Conservation (phyloP, 2,329 filamentous ascomycete species). For the Colletotrichum brevisporum region DNA sequence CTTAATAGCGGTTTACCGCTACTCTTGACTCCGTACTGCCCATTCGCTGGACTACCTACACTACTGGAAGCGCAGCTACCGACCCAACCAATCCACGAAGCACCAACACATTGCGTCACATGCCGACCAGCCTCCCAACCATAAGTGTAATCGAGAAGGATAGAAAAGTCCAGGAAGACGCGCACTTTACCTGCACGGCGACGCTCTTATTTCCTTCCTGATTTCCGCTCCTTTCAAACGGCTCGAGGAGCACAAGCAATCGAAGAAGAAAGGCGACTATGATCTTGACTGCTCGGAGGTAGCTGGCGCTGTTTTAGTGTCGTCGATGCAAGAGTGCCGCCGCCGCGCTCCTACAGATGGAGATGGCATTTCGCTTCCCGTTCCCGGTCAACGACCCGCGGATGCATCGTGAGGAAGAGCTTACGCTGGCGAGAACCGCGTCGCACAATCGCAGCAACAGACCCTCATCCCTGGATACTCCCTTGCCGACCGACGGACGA, state of each 20-base stretch:
- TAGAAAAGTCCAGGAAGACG: slow-evolving; percentile 6
- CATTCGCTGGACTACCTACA: slow-evolving; percentile 7
- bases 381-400: slow-evolving; percentile 50
- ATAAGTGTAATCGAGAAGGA: slow-evolving; percentile 8
- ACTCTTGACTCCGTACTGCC: slow-evolving; percentile 4
- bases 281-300: slow-evolving; percentile 26
- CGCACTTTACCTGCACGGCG: slow-evolving; percentile 30
- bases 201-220: not conserved
- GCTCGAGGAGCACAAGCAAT: not conserved
- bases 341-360: slow-evolving; percentile 24
- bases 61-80: slow-evolving; percentile 4
- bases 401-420: slow-evolving; percentile 55
- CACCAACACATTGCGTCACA: slow-evolving; percentile 43
- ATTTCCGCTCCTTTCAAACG: not conserved
- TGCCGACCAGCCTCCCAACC: slow-evolving; percentile 35
- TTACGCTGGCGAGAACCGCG: slow-evolving; percentile 50
- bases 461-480: slow-evolving; percentile 37
- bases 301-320: slow-evolving; percentile 23
- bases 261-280: slow-evolving; percentile 27
- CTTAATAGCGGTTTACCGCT: not conserved
- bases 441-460: slow-evolving; percentile 47
- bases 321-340: slow-evolving; percentile 29
- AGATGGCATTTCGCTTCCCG: slow-evolving; percentile 57
- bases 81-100: slow-evolving; percentile 30
- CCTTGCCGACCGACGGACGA: slow-evolving; percentile 31